Evolutionary conservation across 768 basidiomycete species (phyloP).

Genomic region (Russula vinacea): DNA sequence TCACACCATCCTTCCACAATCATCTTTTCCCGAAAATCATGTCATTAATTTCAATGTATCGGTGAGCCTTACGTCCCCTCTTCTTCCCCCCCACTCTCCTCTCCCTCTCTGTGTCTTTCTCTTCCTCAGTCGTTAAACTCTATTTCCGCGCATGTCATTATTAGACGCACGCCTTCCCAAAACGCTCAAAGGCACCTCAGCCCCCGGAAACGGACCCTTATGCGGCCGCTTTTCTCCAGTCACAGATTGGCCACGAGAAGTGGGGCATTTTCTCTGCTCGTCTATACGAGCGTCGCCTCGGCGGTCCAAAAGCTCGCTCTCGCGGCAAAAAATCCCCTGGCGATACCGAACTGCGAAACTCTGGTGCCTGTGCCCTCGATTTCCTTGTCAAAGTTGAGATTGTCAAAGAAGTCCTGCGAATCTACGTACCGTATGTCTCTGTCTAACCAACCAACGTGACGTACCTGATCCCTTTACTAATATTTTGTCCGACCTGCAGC

Average conservation of each 20-base stretch:
- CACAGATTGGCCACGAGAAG: constrained; percentile 43
- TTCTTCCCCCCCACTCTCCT: constrained; percentile 4
- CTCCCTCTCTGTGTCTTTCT: neutral
- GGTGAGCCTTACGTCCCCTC: constrained; percentile 27
- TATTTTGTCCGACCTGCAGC: constrained; percentile 34
- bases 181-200: constrained; percentile 29
- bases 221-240: constrained; percentile 46
- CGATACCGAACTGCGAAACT: constrained; percentile 34
- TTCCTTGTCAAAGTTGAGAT: constrained; percentile 54
- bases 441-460: neutral
- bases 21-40: constrained; percentile 32
- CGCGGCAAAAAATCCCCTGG: constrained; percentile 31
- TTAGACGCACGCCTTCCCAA: constrained; percentile 30
- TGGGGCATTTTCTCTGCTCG: constrained; percentile 49
- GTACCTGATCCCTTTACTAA: constrained; percentile 3
- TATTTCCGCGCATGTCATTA: constrained; percentile 22
- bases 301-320: constrained; percentile 40
- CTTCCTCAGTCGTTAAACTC: constrained; percentile 11
- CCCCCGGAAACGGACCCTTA: constrained; percentile 38
- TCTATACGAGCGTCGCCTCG: constrained; percentile 46
- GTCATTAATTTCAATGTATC: constrained; percentile 30
- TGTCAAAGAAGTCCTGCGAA: constrained; percentile 48
- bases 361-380: constrained; percentile 47
- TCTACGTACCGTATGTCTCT: constrained; percentile 47
- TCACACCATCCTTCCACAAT: constrained; percentile 27